phyloP scores from a whole-genome alignment of 305 asterid genomes.

The Vinca major region DNA sequence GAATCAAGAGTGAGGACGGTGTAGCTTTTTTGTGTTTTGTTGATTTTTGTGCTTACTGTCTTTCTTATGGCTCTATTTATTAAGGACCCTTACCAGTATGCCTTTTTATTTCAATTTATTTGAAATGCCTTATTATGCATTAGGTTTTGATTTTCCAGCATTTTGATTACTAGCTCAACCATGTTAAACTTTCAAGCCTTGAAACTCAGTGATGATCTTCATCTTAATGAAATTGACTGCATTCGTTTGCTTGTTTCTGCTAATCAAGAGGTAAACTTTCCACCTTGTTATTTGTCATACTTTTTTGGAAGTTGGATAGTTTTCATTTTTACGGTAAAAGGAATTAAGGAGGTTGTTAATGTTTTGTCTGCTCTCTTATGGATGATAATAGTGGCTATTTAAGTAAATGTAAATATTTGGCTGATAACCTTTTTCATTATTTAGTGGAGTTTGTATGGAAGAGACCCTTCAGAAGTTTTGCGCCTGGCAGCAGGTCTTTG shows the following conservation, averaged over 20 bases:
- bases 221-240: constrained; percentile 86
- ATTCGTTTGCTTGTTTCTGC: constrained; percentile 72
- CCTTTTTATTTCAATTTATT: not conserved
- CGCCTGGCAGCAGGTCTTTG: constrained; percentile 92
- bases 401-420: constrained; percentile 1
- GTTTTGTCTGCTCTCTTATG: not conserved
- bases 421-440: constrained; percentile 10
- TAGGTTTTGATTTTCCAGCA: constrained; percentile 8
- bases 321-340: not conserved
- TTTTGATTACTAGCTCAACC: constrained; percentile 8
- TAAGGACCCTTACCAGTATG: not conserved
- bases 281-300: not conserved
- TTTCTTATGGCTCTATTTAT: not conserved
- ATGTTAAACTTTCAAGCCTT: constrained; percentile 45
- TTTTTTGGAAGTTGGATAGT: not conserved
- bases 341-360: not conserved
- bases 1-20: not conserved
- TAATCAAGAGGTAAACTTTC: constrained; percentile 78
- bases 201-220: constrained; percentile 90
- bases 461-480: constrained; percentile 72
- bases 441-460: constrained; percentile 85
- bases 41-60: not conserved
- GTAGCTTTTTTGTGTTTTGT: not conserved
- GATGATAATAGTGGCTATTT: not conserved
- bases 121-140: not conserved